Percentiles rank a stretch among this genome's conserved stretches.
phyloP scores from a whole-genome alignment of 768 basidiomycete species.

The Phlegmacium glaucopus region DNA sequence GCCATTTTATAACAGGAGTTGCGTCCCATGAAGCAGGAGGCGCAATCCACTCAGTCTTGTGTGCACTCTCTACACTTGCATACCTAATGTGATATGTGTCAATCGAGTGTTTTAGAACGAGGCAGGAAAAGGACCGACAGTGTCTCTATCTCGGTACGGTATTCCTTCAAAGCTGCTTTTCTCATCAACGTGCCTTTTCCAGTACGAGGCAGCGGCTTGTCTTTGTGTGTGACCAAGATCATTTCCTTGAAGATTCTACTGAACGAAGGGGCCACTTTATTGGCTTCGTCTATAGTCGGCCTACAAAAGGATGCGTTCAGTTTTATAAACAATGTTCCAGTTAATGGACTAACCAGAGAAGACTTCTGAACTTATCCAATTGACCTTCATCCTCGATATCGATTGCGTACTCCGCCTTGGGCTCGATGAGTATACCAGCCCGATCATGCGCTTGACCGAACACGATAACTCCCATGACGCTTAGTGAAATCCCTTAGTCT shows the following conservation, averaged over 20 bases:
- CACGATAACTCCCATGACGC: constrained; percentile 32
- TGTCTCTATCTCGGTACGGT: constrained; percentile 43
- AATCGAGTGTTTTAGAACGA: neutral
- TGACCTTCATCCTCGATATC: constrained; percentile 19
- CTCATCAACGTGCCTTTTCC: constrained; percentile 48
- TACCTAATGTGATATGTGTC: constrained; percentile 9
- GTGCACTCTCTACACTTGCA: constrained; percentile 11
- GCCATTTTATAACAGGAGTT: constrained; percentile 11
- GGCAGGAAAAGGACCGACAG: constrained; percentile 30
- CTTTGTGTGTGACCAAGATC: constrained; percentile 38
- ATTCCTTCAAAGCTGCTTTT: constrained; percentile 39
- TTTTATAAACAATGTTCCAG: neutral
- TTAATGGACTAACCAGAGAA: constrained; percentile 29
- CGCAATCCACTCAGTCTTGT: constrained; percentile 4
- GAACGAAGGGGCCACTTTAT: constrained; percentile 38
- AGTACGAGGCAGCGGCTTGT: constrained; percentile 40
- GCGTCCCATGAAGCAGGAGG: constrained; percentile 14
- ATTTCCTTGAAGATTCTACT: constrained; percentile 52
- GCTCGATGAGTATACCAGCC: constrained; percentile 32
- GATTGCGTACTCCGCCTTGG: constrained; percentile 19
- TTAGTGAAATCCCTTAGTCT: constrained; percentile 1
- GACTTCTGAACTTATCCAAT: constrained; percentile 29
- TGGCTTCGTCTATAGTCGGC: constrained; percentile 41
- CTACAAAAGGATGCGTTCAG: constrained; percentile 13
- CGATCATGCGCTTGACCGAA: constrained; percentile 40